phyloP scores from a whole-genome alignment of 805 yeast species.

The Vanderwaltozyma polyspora region DNA sequence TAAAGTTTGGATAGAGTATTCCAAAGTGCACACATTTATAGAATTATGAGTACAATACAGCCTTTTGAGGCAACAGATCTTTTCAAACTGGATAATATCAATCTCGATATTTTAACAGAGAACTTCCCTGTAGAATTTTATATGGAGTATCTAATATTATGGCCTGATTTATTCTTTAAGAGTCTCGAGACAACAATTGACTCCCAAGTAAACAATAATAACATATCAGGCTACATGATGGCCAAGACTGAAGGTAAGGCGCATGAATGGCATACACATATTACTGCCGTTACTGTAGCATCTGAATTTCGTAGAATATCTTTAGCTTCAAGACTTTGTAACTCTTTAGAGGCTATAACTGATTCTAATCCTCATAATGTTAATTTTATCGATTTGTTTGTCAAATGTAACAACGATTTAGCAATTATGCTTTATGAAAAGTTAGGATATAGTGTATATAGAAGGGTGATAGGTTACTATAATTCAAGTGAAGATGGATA shows the following conservation, averaged over 20 bases:
- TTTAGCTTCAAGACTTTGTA: slow-evolving; percentile 69
- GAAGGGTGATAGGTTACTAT: slow-evolving; percentile 86
- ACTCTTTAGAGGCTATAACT: slow-evolving; percentile 60
- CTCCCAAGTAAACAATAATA: slow-evolving; percentile 7
- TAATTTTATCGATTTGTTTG: slow-evolving; percentile 83
- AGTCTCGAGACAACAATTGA: slow-evolving; percentile 39
- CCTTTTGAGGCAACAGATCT: slow-evolving; percentile 86
- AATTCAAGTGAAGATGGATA: slow-evolving; percentile 42
- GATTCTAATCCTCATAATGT: slow-evolving; percentile 71
- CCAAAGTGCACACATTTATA: not conserved
- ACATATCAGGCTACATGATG: slow-evolving; percentile 70
- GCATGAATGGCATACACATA: slow-evolving; percentile 90
- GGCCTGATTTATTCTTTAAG: slow-evolving; percentile 88
- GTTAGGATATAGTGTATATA: slow-evolving; percentile 70
- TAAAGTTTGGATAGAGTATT: not conserved
- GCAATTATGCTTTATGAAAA: slow-evolving; percentile 80
- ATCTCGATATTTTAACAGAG: slow-evolving; percentile 83
- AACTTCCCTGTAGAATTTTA: slow-evolving; percentile 81
- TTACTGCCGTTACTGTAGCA: slow-evolving; percentile 88
- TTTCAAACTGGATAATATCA: slow-evolving; percentile 59
- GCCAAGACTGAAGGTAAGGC: slow-evolving; percentile 89
- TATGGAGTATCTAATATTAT: slow-evolving; percentile 64
- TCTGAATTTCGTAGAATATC: slow-evolving; percentile 77
- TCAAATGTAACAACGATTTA: slow-evolving; percentile 68
- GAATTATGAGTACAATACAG: slow-evolving; percentile 67